Evolutionary conservation across 495 filamentous ascomycete species (phyloP).

Genomic region (Penicillium tannophilum): DNA sequence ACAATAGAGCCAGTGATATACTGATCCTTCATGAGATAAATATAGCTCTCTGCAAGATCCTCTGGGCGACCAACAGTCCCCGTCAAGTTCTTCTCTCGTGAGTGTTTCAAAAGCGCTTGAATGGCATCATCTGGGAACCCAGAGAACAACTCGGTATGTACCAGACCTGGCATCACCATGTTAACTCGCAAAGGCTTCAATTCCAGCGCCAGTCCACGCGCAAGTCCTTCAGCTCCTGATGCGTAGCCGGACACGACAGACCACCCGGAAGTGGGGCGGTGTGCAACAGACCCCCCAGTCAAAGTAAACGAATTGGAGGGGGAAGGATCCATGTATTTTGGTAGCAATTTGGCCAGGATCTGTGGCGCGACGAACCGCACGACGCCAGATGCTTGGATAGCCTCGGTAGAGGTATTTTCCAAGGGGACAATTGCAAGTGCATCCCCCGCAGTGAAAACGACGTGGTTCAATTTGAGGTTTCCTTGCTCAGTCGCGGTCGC

Average conservation of each 20-base stretch:
- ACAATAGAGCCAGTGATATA: constrained; percentile 46
- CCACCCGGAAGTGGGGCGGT: constrained; percentile 53
- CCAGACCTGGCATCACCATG: constrained; percentile 55
- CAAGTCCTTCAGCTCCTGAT: constrained; percentile 47
- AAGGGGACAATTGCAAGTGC: neutral
- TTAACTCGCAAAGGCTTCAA: constrained; percentile 63
- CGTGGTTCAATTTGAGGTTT: constrained; percentile 51
- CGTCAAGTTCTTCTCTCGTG: constrained; percentile 35
- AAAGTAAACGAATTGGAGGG: constrained; percentile 49
- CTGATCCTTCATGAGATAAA: constrained; percentile 64
- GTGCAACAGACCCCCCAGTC: constrained; percentile 52
- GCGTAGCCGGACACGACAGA: constrained; percentile 44
- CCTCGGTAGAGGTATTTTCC: neutral
- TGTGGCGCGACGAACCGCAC: constrained; percentile 1
- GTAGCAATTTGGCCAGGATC: neutral
- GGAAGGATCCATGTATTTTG: constrained; percentile 7
- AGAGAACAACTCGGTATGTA: constrained; percentile 55
- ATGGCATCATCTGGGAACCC: constrained; percentile 3
- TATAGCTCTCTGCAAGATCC: constrained; percentile 66
- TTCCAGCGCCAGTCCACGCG: constrained; percentile 58
- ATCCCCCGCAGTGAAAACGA: constrained; percentile 62
- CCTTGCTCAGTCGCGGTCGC: constrained; percentile 8
- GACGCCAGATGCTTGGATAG: neutral
- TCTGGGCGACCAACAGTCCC: constrained; percentile 50
- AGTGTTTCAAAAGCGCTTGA: constrained; percentile 9